A percentile compares a stretch with the other conserved stretches of the same genome.
phyloP scores from a whole-genome alignment of 164 flowering plant genomes.

The Berberis vulgaris region DNA sequence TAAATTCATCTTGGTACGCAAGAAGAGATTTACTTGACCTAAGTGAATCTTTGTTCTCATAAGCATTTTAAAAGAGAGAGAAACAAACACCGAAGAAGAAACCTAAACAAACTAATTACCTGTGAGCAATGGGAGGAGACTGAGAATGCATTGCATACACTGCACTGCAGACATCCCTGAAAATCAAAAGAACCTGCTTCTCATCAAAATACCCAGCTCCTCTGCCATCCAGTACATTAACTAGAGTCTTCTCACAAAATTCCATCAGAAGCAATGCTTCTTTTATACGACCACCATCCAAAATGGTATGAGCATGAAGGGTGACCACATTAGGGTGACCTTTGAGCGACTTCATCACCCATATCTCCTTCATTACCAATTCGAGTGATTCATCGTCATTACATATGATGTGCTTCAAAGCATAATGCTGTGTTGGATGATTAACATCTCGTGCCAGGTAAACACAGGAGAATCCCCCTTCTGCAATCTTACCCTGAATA shows the following conservation, averaged over 20 bases:
- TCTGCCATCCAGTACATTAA: slow-evolving; percentile 79
- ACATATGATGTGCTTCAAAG: slow-evolving; percentile 89
- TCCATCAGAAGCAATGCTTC: slow-evolving; percentile 95
- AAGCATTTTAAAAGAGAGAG: too few species aligned
- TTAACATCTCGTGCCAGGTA: slow-evolving; percentile 73
- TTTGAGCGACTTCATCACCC: slow-evolving; percentile 72
- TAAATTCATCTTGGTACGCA: too few species aligned
- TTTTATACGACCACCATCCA: slow-evolving; percentile 89
- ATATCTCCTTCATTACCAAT: slow-evolving; percentile 74
- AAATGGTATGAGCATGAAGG: slow-evolving; percentile 50
- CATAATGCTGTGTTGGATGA: slow-evolving; percentile 73
- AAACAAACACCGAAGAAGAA: too few species aligned
- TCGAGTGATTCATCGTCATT: slow-evolving; percentile 81
- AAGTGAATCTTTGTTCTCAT: too few species aligned
- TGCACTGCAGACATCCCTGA: slow-evolving; percentile 95
- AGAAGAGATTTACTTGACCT: too few species aligned
- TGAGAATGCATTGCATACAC: slow-evolving; percentile 96
- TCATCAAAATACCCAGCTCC: slow-evolving; percentile 91
- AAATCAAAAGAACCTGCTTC: slow-evolving; percentile 62
- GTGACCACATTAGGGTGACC: slow-evolving; percentile 93
- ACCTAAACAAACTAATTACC: slow-evolving; percentile 30
- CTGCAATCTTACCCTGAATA: slow-evolving; percentile 71
- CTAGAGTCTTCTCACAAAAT: slow-evolving; percentile 89
- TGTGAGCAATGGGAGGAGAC: slow-evolving; percentile 88
- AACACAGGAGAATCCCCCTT: slow-evolving; percentile 97